Evolutionary conservation across 2,329 filamentous ascomycete species (phyloP), one percentile per base, ranked within the genome.

Genomic region (Penicillium hesseltinei): DNA sequence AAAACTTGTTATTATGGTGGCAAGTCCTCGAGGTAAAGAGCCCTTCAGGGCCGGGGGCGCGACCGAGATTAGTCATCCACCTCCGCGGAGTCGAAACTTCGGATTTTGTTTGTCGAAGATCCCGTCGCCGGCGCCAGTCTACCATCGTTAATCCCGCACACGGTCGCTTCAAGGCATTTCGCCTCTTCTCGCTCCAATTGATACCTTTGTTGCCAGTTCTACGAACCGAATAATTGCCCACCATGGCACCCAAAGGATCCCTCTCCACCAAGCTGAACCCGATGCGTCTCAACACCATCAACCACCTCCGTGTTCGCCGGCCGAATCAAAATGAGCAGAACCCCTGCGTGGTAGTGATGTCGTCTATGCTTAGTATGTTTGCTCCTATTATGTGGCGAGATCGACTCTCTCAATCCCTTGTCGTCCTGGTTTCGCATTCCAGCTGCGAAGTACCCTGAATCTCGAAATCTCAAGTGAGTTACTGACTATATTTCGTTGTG

Each of bases 261-360:
- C 68, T 71, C 40, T 70, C 75, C n/a, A 79, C 77, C 58, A 73
- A 73, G 54, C 67, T 79, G 51, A 77, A 75, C 64, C 75, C 77
- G 31, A 70, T 80, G 59, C 76, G 76, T 60, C 70, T 80, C 46
- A 77, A 80, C 68, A 77, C 77, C 57, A 76, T 80, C 60, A 67
- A 72, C 54, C 72, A 87, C 69, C 81, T 90, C 57, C 84, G 84
- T 66, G 81, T 90, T 49, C 82, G 84, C 63, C 80, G 82, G 64
- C 86, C 87, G 49, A 86, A 88, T 67, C 79, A 82, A 54, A 76
- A 82, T 62, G 81, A 86, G 67, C 75, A 77, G 61, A 88, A 88
- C 70, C 84, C 87, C 53, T 90, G 88, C 69, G 71, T 88, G 49
- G 81, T 82, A 17, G 78, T 87, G 44, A 89, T 90, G 88, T 82